Conservation (phyloP, 208 protist species). For the Trypanosoma cruzi region DNA sequence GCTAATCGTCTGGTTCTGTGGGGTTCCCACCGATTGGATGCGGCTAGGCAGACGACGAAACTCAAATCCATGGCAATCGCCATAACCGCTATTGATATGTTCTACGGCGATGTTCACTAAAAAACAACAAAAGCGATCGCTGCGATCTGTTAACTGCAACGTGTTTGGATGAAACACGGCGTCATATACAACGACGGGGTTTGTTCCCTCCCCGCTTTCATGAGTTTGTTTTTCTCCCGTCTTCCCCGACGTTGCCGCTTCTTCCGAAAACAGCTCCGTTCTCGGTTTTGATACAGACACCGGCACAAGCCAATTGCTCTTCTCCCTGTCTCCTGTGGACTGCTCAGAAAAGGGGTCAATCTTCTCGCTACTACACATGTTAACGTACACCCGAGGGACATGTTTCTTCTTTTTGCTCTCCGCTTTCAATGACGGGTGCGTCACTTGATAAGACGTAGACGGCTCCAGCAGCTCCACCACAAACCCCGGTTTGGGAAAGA, state of each 20-base stretch:
- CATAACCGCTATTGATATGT: slow-evolving; percentile 89
- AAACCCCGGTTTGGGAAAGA: slow-evolving; percentile 81
- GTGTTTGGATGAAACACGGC: slow-evolving; percentile 89
- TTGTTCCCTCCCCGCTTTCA: slow-evolving; percentile 9
- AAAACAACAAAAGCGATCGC: slow-evolving; percentile 86
- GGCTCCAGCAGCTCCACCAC: slow-evolving; percentile 84
- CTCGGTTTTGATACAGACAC: slow-evolving; percentile 80
- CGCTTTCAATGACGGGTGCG: slow-evolving; percentile 11
- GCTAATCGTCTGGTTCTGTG: slow-evolving; percentile 86
- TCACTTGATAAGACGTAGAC: slow-evolving; percentile 33
- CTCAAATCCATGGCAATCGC: slow-evolving; percentile 73
- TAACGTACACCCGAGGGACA: slow-evolving; percentile 52
- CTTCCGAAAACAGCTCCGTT: slow-evolving; percentile 52
- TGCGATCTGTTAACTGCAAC: slow-evolving; percentile 67
- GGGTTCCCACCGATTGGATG: slow-evolving; percentile 63
- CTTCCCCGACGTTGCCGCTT: not conserved
- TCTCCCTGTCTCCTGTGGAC: slow-evolving; percentile 50
- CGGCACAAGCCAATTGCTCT: slow-evolving; percentile 90
- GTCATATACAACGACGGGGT: slow-evolving; percentile 76
- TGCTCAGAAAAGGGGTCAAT: slow-evolving; percentile 78
- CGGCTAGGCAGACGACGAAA: slow-evolving; percentile 62
- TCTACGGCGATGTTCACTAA: slow-evolving; percentile 93
- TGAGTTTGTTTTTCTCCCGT: not conserved
- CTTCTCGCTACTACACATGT: slow-evolving; percentile 85
- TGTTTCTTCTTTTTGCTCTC: slow-evolving; percentile 7